Base-by-base conservation (phyloP, 139 green algal species). In the Auxenochlorella pyrenoidosa region DNA sequence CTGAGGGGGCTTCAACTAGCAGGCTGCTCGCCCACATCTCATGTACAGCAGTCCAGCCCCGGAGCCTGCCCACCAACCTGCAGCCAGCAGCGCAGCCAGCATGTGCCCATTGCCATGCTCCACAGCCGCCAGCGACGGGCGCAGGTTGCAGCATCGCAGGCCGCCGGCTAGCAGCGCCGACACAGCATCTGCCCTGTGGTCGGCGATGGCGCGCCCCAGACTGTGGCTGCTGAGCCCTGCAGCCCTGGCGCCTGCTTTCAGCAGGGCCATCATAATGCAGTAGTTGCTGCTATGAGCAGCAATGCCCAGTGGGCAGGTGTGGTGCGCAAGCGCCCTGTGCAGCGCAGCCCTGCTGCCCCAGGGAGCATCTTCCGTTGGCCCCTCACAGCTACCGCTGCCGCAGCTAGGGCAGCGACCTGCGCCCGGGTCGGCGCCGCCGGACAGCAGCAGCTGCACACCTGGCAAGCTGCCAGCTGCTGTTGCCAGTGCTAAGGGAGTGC, bases 121-220 rank as follows among this genome's bases (percentile, higher is more conserved):
- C 32, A 82, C 76, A 8, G 76, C 76, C 30, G 18, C 32, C 76
- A 82, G 30, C 44, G 68, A 47, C 76, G 54, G 76, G 2, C 30
- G 34, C 22, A 16, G 10, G n/a, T 0, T 41, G 54, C 32, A n/a
- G 18, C 51, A 34, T 2, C 13, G 32, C 30, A 68, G 30, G 19
- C 76, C 76, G 28, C 44, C 76, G 1, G 32, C 76, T 32, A 82
- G 32, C 47, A 82, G 76, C 47, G 76, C 76, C 15, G 76, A n/a
- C 13, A 34, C 76, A n/a, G 44, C 76, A 43, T 66, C 76, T 1
- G 47, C 76, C 32, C 47, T 65, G 47, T 47, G 47, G 21, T n/a
- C 30, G 12, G 15, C 30, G 0, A 40, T 13, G 1, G 47, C 76
- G 4, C 13, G 44, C 5, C 34, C 10, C 76, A 82, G 32, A 18